These are phyloP conservation scores for Pleurotus salmoneostramineus DNA, from an alignment of 768 basidiomycete genomes.

Conservation along the genomic window DNA sequence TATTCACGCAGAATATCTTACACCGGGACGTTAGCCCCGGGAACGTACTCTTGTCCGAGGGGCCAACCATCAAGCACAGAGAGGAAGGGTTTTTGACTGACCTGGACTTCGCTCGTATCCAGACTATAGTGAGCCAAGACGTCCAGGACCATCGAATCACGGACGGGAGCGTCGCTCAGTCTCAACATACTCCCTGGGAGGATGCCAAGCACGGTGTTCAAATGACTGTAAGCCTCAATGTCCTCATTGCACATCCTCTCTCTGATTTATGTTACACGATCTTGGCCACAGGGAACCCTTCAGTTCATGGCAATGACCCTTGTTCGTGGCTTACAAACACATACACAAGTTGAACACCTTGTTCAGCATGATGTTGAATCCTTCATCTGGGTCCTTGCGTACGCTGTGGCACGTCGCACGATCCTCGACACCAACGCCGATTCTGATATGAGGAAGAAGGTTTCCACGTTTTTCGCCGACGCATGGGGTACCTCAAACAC, in stretches of 20 bases:
- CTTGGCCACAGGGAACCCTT: slow-evolving; percentile 14
- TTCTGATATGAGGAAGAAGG: not conserved
- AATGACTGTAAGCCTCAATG: slow-evolving; percentile 13
- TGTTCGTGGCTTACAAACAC: not conserved
- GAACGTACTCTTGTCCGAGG: slow-evolving; percentile 24
- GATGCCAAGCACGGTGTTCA: slow-evolving; percentile 12
- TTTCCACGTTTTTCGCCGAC: not conserved
- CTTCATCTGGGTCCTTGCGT: slow-evolving; percentile 7
- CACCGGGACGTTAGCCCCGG: slow-evolving; percentile 30
- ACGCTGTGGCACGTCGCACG: not conserved
- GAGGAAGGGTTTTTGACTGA: slow-evolving; percentile 25
- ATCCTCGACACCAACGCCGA: not conserved
- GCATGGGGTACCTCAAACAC: not conserved
- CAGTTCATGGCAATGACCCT: slow-evolving; percentile 18
- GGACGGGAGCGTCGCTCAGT: not conserved
- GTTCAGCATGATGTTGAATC: slow-evolving; percentile 8
- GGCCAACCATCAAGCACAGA: not conserved
- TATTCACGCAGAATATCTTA: slow-evolving; percentile 19
- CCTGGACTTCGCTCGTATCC: slow-evolving; percentile 20
- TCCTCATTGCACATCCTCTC: not conserved
- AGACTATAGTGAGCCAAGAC: not conserved
- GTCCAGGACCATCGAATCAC: not conserved
- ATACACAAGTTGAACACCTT: not conserved
- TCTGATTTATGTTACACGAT: too few relatives aligned
- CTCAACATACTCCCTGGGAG: slow-evolving; percentile 2